A percentile compares a stretch with the other conserved stretches of the same genome.
Evolutionary conservation across 345 rosid species (phyloP).

Genomic region (Dovyalis caffra): DNA sequence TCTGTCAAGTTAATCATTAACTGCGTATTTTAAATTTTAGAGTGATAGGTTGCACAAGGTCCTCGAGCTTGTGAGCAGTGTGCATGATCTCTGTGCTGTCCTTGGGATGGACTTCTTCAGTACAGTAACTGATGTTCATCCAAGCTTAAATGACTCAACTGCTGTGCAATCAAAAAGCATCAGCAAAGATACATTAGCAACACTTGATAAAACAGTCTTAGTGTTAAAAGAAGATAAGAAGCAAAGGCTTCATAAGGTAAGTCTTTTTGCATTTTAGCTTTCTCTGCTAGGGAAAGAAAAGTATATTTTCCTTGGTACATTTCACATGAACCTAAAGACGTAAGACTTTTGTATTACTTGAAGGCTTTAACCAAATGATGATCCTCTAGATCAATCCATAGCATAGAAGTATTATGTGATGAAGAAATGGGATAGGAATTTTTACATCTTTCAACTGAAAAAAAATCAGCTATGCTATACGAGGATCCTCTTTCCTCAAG

Average conservation of each 20-base stretch:
- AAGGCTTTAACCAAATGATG: not conserved
- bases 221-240: constrained; percentile 80
- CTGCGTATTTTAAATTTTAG: constrained; percentile 40
- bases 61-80: constrained; percentile 85
- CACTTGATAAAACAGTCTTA: constrained; percentile 75
- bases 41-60: constrained; percentile 88
- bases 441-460: not conserved
- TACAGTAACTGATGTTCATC: constrained; percentile 85
- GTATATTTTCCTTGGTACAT: not conserved
- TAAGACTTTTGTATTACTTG: not conserved
- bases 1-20: constrained; percentile 4
- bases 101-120: constrained; percentile 87
- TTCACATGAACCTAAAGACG: not conserved
- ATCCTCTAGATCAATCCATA: not conserved
- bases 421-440: not conserved
- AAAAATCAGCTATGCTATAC: not conserved
- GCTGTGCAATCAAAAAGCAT: constrained; percentile 78
- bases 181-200: constrained; percentile 81
- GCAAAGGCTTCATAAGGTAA: constrained; percentile 82
- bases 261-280: constrained; percentile 1
- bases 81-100: constrained; percentile 89
- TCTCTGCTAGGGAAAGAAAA: not conserved
- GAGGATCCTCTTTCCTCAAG: not conserved
- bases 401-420: not conserved
- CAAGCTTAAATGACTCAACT: constrained; percentile 78